Evolutionary conservation across 202 grass and related monocot genomes (phyloP).

Genomic region (Miscanthus sacchariflorus): DNA sequence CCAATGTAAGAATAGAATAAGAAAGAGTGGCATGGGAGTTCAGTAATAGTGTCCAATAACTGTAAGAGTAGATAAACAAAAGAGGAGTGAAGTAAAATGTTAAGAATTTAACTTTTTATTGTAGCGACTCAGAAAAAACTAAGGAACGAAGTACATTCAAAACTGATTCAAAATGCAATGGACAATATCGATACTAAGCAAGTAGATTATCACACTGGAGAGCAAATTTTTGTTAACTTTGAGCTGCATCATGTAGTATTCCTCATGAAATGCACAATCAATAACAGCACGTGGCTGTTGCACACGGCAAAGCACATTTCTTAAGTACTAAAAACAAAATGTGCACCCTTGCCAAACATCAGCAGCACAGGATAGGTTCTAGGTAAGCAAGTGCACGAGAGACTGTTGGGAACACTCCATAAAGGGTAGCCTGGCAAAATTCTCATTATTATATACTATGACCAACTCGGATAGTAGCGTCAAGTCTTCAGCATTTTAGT

Average conservation of each 20-base stretch:
- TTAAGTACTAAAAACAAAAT: constrained; percentile 22
- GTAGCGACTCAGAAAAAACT: background rate
- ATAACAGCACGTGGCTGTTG: background rate
- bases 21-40: background rate
- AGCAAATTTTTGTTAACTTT: background rate
- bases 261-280: background rate
- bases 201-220: constrained; percentile 11
- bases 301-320: background rate
- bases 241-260: background rate
- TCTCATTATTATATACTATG: constrained; percentile 14
- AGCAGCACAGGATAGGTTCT: background rate
- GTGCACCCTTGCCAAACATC: constrained; percentile 16
- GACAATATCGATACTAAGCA: background rate
- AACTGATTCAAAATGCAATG: constrained; percentile 6
- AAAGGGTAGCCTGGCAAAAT: background rate
- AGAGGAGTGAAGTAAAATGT: constrained; percentile 19
- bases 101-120: constrained; percentile 17
- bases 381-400: constrained; percentile 2
- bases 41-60: background rate
- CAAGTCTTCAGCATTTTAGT: background rate
- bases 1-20: background rate
- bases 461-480: background rate
- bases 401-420: background rate
- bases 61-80: constrained; percentile 32
- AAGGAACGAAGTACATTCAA: background rate